Conservation (phyloP, 192 early-diverging fungal species). For the Glomus cerebriforme region DNA sequence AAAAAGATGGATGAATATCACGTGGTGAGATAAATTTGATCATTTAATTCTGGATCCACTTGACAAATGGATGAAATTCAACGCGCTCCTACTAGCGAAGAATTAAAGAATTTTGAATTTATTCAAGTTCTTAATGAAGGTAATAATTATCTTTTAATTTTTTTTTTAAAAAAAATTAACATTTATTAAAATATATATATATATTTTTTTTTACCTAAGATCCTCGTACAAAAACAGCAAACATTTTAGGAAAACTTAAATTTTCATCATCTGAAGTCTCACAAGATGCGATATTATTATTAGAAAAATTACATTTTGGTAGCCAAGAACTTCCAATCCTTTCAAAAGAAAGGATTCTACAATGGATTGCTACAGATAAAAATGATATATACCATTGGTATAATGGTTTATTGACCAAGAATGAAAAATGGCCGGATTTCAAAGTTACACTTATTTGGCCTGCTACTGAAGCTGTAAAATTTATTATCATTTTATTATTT, state of each 20-base stretch:
- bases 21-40: no score
- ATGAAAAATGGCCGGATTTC: slow-evolving; percentile 47
- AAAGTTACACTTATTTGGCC: slow-evolving; percentile 65
- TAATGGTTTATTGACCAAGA: slow-evolving; percentile 38
- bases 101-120: slow-evolving; percentile 20
- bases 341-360: slow-evolving; percentile 34
- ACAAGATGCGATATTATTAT: slow-evolving; percentile 36
- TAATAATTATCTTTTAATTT: background rate
- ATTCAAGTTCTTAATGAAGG: slow-evolving; percentile 19
- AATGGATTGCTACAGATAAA: slow-evolving; percentile 45
- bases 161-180: background rate
- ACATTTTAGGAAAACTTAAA: slow-evolving; percentile 4
- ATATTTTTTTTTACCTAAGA: background rate
- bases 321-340: slow-evolving; percentile 37
- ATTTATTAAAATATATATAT: no score
- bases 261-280: background rate
- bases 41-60: no score
- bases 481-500: background rate
- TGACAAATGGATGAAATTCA: background rate
- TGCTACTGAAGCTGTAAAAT: slow-evolving; percentile 56
- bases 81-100: slow-evolving; percentile 10
- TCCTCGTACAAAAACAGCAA: slow-evolving; percentile 13
- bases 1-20: no score
- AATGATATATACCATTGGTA: slow-evolving; percentile 76
- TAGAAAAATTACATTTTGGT: slow-evolving; percentile 55